Evolutionary conservation across 2,329 filamentous ascomycete genomes (phyloP).

Genomic region (Calonectria pauciramosa): DNA sequence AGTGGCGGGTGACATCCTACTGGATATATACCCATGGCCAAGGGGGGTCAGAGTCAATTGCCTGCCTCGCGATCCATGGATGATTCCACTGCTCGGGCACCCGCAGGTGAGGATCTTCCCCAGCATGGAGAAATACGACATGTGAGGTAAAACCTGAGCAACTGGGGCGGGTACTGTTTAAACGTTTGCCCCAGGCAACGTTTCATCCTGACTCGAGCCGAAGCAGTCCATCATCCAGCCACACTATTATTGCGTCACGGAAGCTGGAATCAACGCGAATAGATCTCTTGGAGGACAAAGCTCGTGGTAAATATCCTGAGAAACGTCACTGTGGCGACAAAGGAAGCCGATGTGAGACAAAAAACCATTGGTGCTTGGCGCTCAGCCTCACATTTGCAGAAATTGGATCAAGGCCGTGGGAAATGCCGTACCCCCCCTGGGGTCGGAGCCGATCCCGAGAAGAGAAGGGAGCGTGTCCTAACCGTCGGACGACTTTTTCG

Average conservation of each 20-base stretch:
- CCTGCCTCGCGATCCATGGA: conserved; percentile 8
- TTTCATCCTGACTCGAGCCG: neutral
- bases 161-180: neutral
- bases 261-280: neutral
- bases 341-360: neutral
- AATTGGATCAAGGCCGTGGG: neutral
- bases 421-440: neutral
- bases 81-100: neutral
- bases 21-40: neutral
- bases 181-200: neutral
- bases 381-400: neutral
- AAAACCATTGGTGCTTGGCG: neutral
- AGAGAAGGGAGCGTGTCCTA: neutral
- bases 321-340: neutral
- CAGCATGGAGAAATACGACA: neutral
- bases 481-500: neutral
- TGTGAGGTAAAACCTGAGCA: neutral
- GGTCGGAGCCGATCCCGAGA: neutral
- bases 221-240: neutral
- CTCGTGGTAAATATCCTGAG: neutral
- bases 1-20: neutral
- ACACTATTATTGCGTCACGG: no score
- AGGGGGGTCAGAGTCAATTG: neutral
- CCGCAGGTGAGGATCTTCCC: neutral
- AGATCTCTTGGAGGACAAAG: neutral